These are phyloP conservation scores for Astraeus odoratus DNA, from an alignment of 768 basidiomycete species.

Conservation along the genomic window DNA sequence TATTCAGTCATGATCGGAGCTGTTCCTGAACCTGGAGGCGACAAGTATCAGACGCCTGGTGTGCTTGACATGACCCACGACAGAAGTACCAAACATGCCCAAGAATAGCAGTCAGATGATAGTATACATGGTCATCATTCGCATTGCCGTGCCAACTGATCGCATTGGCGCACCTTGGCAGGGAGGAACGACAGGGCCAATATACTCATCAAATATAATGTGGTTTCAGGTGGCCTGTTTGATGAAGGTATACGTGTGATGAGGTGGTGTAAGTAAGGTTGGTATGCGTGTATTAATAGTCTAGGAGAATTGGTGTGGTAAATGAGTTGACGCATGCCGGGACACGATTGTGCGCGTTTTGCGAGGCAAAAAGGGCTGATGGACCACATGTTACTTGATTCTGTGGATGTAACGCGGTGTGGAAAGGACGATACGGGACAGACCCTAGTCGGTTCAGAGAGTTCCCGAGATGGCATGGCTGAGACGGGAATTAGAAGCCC, in stretches of 20 bases:
- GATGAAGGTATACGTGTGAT: no score
- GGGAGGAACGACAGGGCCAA: not conserved
- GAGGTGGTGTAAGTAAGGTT: no score
- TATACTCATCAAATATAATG: no score
- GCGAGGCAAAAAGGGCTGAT: not conserved
- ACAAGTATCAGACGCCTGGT: no score
- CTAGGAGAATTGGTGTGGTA: not conserved
- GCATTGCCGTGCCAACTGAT: not conserved
- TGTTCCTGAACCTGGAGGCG: not conserved
- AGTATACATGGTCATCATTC: not conserved
- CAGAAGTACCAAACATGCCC: not conserved
- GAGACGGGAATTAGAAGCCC: conserved; percentile 45
- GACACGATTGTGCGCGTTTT: not conserved
- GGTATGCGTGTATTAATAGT: not conserved
- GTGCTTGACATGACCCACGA: not conserved
- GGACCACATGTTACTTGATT: not conserved
- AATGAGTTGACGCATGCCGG: no score
- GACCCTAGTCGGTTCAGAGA: no score
- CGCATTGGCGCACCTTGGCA: not conserved
- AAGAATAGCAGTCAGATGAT: not conserved
- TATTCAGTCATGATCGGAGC: no score
- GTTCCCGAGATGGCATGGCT: not conserved
- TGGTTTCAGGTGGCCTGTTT: no score
- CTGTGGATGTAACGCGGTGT: not conserved
- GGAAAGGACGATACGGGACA: not conserved